Conservation (phyloP, 164 flowering plant genomes). For the Macadamia tetraphylla region DNA sequence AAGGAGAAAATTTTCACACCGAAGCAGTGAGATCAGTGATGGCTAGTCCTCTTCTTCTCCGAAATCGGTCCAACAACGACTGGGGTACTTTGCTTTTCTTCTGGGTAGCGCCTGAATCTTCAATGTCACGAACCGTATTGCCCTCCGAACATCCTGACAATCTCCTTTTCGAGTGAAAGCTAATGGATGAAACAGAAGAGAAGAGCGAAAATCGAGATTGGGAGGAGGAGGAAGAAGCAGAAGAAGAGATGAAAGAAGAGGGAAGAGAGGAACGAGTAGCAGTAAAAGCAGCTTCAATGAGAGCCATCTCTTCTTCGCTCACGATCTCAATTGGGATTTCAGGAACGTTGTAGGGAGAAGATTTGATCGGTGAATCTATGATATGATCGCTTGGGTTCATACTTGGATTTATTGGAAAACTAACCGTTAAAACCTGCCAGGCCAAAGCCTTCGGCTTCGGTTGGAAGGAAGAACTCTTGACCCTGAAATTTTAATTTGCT, state of each 20-base stretch:
- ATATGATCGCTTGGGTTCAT: constrained; percentile 1
- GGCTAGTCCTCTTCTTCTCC: constrained; percentile 50
- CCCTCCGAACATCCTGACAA: constrained; percentile 17
- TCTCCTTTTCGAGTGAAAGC: constrained; percentile 35
- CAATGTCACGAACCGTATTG: constrained; percentile 32
- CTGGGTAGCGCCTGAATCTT: constrained; percentile 45
- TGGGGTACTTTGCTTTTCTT: constrained; percentile 30
- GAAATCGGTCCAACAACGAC: constrained; percentile 48
- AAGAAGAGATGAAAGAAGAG: constrained; percentile 8
- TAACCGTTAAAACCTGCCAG: background rate
- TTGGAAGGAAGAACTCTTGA: too few species aligned
- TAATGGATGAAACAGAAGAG: constrained; percentile 9
- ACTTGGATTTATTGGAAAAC: background rate
- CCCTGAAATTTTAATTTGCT: too few species aligned
- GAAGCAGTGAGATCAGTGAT: constrained; percentile 73
- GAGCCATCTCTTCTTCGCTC: constrained; percentile 82
- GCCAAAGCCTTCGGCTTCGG: too few species aligned
- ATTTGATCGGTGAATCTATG: constrained; percentile 21
- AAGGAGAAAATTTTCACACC: constrained; percentile 30
- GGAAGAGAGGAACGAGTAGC: constrained; percentile 17
- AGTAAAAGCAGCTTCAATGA: constrained; percentile 63
- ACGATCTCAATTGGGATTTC: constrained; percentile 65
- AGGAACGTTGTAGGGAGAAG: constrained; percentile 1
- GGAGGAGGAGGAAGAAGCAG: constrained; percentile 10
- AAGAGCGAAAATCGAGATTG: constrained; percentile 12